Conservation (phyloP, 495 filamentous ascomycete species). For the Hypoxylon cercidicola region DNA sequence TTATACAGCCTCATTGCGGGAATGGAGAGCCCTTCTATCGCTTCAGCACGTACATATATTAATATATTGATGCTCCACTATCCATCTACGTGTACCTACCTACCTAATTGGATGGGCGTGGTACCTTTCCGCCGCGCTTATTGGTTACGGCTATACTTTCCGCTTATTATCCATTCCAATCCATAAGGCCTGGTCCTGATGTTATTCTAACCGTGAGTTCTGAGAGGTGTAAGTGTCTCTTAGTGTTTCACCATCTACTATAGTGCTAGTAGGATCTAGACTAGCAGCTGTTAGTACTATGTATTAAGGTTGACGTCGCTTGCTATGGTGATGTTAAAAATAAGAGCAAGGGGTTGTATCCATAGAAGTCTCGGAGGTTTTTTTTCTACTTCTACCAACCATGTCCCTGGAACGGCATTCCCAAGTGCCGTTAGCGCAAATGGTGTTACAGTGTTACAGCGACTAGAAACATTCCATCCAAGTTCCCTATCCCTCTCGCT, state of each 20-base stretch:
- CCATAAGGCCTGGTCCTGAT: slow-evolving; percentile 6
- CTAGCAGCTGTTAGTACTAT: neutral
- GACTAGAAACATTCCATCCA: slow-evolving; percentile 33
- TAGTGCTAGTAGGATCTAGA: slow-evolving; percentile 16
- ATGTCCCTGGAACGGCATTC: slow-evolving; percentile 33
- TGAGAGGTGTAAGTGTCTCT: slow-evolving; percentile 6
- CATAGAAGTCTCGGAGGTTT: slow-evolving; percentile 22
- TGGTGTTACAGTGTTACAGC: slow-evolving; percentile 27
- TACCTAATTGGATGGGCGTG: slow-evolving; percentile 33
- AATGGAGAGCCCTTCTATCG: neutral
- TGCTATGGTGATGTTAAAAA: neutral
- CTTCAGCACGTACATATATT: slow-evolving; percentile 11
- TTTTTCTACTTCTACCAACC: slow-evolving; percentile 25
- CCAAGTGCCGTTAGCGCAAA: slow-evolving; percentile 41
- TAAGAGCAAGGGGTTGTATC: slow-evolving; percentile 4
- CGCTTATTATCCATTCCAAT: slow-evolving; percentile 6
- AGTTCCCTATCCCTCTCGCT: too few relatives aligned
- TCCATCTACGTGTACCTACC: slow-evolving; percentile 36
- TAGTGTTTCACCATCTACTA: slow-evolving; percentile 14
- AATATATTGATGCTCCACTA: slow-evolving; percentile 35
- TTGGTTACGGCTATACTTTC: slow-evolving; percentile 29
- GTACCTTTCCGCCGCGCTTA: slow-evolving; percentile 24
- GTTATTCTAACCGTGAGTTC: neutral
- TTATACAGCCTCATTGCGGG: slow-evolving; percentile 14
- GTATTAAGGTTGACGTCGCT: too few relatives aligned